These are phyloP conservation scores for Brassica rapa DNA, from an alignment of 345 rosid genomes.

Conservation along the genomic window DNA sequence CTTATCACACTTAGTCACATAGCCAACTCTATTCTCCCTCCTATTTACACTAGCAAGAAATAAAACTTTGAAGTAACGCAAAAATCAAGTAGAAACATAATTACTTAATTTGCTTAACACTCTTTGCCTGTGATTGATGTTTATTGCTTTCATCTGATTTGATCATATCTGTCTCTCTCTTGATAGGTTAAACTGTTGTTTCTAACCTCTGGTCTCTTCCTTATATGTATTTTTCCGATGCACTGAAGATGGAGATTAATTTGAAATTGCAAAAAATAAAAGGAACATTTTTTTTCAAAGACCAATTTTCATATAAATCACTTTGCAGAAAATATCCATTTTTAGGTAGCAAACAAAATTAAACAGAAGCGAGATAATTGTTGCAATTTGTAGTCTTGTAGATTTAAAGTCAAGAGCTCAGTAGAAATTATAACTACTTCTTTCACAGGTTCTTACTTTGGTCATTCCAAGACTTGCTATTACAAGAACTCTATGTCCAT, in stretches of 20 bases:
- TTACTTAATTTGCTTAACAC: slow-evolving; percentile 26
- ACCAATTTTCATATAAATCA: background rate
- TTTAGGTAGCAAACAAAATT: background rate
- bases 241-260: slow-evolving; percentile 2
- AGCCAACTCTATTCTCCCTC: slow-evolving; percentile 45
- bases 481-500: slow-evolving; percentile 39
- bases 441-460: slow-evolving; percentile 24
- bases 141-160: slow-evolving; percentile 39
- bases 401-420: background rate
- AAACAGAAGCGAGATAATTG: background rate
- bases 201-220: slow-evolving; percentile 32
- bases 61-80: slow-evolving; percentile 7
- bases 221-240: slow-evolving; percentile 16
- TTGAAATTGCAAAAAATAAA: background rate
- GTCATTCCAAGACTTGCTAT: slow-evolving; percentile 38
- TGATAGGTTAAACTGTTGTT: slow-evolving; percentile 13
- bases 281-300: background rate
- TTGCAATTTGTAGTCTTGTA: slow-evolving; percentile 5
- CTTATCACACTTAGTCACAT: slow-evolving; percentile 41
- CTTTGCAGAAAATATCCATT: background rate
- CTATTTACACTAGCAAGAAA: slow-evolving; percentile 1
- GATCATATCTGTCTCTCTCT: slow-evolving; percentile 23
- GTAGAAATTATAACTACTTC: slow-evolving; percentile 1
- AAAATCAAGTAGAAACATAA: slow-evolving; percentile 1
- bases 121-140: slow-evolving; percentile 45